These are phyloP conservation scores for Aspergillus avenaceus DNA, from an alignment of 495 filamentous ascomycete species.

Conservation along the genomic window DNA sequence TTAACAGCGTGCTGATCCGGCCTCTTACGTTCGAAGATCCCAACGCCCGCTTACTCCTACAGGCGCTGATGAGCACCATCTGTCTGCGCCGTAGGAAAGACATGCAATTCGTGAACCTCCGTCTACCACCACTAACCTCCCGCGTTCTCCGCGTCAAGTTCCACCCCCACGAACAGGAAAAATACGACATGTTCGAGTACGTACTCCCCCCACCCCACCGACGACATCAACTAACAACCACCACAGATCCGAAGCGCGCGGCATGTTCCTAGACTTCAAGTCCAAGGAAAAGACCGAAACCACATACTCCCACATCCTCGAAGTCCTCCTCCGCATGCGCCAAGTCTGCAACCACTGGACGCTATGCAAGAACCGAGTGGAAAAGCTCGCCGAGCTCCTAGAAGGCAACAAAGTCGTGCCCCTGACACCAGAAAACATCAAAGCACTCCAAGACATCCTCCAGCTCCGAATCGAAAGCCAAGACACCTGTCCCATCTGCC, in stretches of 20 bases:
- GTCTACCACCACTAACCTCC: conserved; percentile 72
- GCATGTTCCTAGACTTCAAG: conserved; percentile 61
- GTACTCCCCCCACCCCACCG: conserved; percentile 10
- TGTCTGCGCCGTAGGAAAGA: conserved; percentile 83
- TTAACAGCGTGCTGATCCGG: conserved; percentile 69
- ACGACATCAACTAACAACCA: conserved; percentile 17
- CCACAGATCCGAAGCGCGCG: conserved; percentile 64
- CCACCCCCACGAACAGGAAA: conserved; percentile 67
- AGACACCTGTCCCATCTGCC: conserved; percentile 81
- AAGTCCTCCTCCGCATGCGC: conserved; percentile 78
- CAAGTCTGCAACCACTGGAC: conserved; percentile 90
- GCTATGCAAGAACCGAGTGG: conserved; percentile 68
- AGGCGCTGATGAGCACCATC: conserved; percentile 75
- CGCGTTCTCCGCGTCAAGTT: conserved; percentile 79
- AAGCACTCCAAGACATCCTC: conserved; percentile 71
- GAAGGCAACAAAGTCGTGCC: conserved; percentile 63
- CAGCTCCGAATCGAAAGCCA: conserved; percentile 75
- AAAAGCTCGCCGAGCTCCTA: conserved; percentile 63
- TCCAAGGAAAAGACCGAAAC: conserved; percentile 37
- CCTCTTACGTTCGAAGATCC: conserved; percentile 59
- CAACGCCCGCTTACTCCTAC: conserved; percentile 60
- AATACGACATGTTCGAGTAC: conserved; percentile 73
- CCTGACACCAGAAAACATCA: conserved; percentile 68
- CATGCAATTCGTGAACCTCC: conserved; percentile 84
- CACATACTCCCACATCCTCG: conserved; percentile 65